phyloP scores from a whole-genome alignment of 2,329 filamentous ascomycete genomes.

The Bertia moriformis region DNA sequence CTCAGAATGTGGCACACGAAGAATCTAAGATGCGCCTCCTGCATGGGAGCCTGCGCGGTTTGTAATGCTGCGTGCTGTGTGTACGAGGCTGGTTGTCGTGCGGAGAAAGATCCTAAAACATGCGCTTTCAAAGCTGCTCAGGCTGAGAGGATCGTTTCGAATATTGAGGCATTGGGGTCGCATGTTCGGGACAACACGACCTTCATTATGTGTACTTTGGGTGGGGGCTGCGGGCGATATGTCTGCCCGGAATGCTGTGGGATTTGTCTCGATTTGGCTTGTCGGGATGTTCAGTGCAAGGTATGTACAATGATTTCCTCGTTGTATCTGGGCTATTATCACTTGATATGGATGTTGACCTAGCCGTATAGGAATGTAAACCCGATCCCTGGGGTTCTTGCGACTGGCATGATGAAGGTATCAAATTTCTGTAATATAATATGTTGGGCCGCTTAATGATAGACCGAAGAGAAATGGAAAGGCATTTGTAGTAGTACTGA shows the following conservation, averaged over 20 bases:
- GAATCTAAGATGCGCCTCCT: background rate
- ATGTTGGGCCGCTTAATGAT: background rate
- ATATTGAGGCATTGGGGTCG: no score
- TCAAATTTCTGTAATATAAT: background rate
- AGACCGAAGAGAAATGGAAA: no score
- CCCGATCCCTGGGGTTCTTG: slow-evolving; percentile 12
- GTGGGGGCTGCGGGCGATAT: slow-evolving; percentile 12
- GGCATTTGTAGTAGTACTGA: background rate
- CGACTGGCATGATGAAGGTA: slow-evolving; percentile 3
- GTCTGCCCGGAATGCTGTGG: slow-evolving; percentile 18
- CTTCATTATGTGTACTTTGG: slow-evolving; percentile 14
- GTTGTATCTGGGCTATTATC: background rate
- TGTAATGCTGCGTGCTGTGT: background rate
- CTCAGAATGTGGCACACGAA: background rate
- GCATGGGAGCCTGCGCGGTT: background rate
- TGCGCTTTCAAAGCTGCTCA: background rate
- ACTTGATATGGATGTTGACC: background rate
- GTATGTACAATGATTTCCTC: slow-evolving; percentile 5
- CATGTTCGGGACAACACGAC: slow-evolving; percentile 7
- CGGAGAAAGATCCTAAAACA: background rate
- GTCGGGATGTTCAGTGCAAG: slow-evolving; percentile 16
- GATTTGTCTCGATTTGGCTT: slow-evolving; percentile 14
- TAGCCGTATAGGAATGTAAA: slow-evolving; percentile 14
- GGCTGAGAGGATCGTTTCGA: background rate
- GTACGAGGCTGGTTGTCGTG: background rate